Percentiles rank a stretch among this genome's conserved stretches.
phyloP scores from a whole-genome alignment of 148 eudicot species.

The Arbutus unedo region DNA sequence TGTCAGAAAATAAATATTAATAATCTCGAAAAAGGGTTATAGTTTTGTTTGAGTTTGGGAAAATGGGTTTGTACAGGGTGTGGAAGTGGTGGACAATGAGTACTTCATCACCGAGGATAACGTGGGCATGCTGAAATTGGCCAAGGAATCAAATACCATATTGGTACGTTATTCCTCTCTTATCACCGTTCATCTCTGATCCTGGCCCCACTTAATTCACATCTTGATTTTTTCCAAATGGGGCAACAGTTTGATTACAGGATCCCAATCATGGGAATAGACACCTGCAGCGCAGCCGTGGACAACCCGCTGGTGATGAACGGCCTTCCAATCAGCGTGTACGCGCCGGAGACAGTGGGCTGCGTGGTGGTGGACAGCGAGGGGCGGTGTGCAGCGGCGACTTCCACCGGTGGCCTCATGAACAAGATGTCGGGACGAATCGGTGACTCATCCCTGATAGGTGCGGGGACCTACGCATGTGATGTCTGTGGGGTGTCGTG shows the following conservation, averaged over 20 bases:
- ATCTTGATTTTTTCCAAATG: not conserved
- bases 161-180: conserved; percentile 34
- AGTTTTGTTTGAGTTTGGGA: not conserved
- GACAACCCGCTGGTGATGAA: conserved; percentile 61
- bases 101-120: conserved; percentile 79
- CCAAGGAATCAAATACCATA: conserved; percentile 78
- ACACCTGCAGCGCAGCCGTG: conserved; percentile 42
- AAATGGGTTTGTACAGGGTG: conserved; percentile 38
- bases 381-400: conserved; percentile 90
- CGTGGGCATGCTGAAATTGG: conserved; percentile 64
- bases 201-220: not conserved
- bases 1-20: not conserved
- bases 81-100: conserved; percentile 58
- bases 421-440: conserved; percentile 79
- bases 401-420: conserved; percentile 88
- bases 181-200: not conserved
- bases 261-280: conserved; percentile 44
- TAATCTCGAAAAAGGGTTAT: not conserved
- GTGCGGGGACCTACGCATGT: conserved; percentile 85
- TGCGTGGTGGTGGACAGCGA: conserved; percentile 73
- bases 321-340: conserved; percentile 67
- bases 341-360: conserved; percentile 90
- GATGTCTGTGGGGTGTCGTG: conserved; percentile 76
- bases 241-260: conserved; percentile 67
- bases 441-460: conserved; percentile 81